Conservation (phyloP, 1,284 basidiomycete species). For the Ceratobasidium sp. region DNA sequence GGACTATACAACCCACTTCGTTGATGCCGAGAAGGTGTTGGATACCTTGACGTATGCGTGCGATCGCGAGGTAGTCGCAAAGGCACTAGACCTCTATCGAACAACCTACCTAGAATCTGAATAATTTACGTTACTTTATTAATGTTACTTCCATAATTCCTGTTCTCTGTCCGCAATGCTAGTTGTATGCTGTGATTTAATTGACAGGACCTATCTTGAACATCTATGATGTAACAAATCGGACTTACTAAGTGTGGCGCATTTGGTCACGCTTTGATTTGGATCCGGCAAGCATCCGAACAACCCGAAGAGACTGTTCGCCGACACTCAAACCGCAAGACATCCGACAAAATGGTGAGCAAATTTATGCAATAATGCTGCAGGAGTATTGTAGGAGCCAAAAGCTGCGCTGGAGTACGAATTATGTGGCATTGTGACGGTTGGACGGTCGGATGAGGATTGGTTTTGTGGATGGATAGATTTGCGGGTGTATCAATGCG, state of each 20-base stretch:
- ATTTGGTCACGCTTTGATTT: background rate
- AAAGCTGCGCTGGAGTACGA: constrained; percentile 14
- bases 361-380: constrained; percentile 38
- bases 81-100: constrained; percentile 44
- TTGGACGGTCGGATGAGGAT: constrained; percentile 32
- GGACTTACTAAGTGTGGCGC: background rate
- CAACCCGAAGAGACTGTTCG: constrained; percentile 16
- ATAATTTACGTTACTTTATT: background rate
- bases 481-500: background rate
- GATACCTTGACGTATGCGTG: constrained; percentile 39
- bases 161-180: constrained; percentile 6
- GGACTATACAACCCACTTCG: constrained; percentile 41
- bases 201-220: background rate
- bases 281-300: constrained; percentile 31
- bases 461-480: constrained; percentile 40
- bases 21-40: constrained; percentile 42
- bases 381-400: constrained; percentile 50
- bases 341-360: constrained; percentile 52
- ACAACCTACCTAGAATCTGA: constrained; percentile 22
- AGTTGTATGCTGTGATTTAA: constrained; percentile 36
- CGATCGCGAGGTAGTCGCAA: constrained; percentile 45
- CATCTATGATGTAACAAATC: background rate
- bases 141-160: no score
- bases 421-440: background rate
- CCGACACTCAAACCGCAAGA: constrained; percentile 45